Percentiles rank a stretch among this genome's conserved stretches.
Evolutionary conservation across 257 asterid genomes (phyloP).

Genomic region (Fraxinus excelsior): DNA sequence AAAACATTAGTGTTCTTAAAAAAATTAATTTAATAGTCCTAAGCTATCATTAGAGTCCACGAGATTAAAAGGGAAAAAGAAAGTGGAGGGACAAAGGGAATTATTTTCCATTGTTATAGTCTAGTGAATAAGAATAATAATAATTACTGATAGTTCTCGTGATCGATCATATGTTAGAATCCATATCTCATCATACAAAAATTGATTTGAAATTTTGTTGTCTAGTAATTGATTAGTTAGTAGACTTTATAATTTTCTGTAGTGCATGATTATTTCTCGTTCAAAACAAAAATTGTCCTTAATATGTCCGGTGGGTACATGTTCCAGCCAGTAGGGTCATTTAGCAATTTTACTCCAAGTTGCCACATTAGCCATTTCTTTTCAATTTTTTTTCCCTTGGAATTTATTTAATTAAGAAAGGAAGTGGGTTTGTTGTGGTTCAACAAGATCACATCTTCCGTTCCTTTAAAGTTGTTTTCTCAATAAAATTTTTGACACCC

Average conservation of each 20-base stretch:
- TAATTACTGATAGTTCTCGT: conserved; percentile 30
- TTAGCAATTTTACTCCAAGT: background rate
- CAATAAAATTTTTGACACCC: background rate
- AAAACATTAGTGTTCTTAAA: too few relatives aligned
- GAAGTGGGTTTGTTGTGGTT: too few relatives aligned
- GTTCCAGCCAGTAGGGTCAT: background rate
- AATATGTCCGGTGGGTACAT: background rate
- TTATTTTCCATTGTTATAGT: background rate
- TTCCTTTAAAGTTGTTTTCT: background rate
- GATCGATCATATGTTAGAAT: conserved; percentile 24
- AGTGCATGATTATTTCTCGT: conserved; percentile 20
- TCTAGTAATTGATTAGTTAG: conserved; percentile 19
- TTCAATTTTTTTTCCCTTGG: background rate
- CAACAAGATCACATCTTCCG: too few relatives aligned
- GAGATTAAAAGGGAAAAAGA: background rate
- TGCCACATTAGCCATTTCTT: background rate
- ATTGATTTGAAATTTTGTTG: conserved; percentile 33
- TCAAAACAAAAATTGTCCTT: conserved; percentile 26
- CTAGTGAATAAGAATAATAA: background rate
- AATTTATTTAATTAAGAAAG: too few relatives aligned
- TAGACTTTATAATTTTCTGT: conserved; percentile 16
- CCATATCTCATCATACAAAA: conserved; percentile 23
- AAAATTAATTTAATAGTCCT: background rate
- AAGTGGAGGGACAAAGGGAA: background rate
- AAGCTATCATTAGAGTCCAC: background rate